Percentiles rank a stretch among this genome's conserved stretches.
Conservation (phyloP, 768 basidiomycete species). For the Amanita polypyramis region DNA sequence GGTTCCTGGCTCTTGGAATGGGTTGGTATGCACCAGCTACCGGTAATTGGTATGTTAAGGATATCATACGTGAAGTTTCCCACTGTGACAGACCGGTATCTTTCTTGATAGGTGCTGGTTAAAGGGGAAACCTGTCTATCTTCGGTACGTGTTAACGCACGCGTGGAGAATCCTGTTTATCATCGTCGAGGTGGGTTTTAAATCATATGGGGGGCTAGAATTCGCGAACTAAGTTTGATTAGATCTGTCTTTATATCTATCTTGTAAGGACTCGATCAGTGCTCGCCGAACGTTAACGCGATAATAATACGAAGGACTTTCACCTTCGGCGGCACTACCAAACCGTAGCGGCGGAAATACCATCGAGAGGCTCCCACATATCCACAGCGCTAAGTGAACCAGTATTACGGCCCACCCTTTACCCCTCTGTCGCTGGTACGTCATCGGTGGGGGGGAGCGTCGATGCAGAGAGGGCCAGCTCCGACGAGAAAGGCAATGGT, state of each 20-base stretch:
- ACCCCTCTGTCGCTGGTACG: not conserved
- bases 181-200: slow-evolving; percentile 16
- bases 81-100: not conserved
- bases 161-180: slow-evolving; percentile 10
- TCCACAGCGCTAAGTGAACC: not conserved
- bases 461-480: not conserved
- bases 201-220: not conserved
- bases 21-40: slow-evolving; percentile 9
- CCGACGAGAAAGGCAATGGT: not conserved
- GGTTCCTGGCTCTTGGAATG: slow-evolving; percentile 10
- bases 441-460: not conserved
- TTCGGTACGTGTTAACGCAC: slow-evolving; percentile 10
- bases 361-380: not conserved
- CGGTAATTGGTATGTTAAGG: slow-evolving; percentile 9
- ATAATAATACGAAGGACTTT: not conserved
- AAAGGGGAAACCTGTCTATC: slow-evolving; percentile 5
- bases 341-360: not conserved
- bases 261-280: not conserved
- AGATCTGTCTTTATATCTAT: slow-evolving; percentile 1
- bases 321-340: slow-evolving; percentile 1
- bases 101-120: slow-evolving; percentile 8
- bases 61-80: not conserved
- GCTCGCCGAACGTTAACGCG: not conserved
- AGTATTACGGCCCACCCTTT: not conserved
- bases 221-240: not conserved